Evolutionary conservation across 2,329 filamentous ascomycete species (phyloP).

Genomic region (Beauveria varroae): DNA sequence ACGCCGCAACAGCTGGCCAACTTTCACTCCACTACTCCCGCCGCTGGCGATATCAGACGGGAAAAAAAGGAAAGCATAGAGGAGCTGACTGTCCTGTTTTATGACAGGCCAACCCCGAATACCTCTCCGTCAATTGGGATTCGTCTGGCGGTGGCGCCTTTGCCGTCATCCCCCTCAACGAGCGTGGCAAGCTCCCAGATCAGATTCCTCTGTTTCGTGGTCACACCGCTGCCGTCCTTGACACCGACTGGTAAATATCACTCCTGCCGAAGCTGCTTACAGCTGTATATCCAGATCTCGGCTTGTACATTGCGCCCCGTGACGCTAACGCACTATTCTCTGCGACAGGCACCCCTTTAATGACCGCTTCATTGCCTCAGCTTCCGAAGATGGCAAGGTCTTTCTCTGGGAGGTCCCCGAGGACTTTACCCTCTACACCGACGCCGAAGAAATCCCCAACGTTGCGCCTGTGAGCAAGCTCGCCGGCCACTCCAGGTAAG

Average conservation of each 20-base stretch:
- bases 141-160: constrained; percentile 92
- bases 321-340: not conserved
- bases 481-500: constrained; percentile 74
- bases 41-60: not conserved
- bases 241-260: constrained; percentile 77
- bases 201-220: constrained; percentile 91
- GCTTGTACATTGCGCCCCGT: not conserved
- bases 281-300: not conserved
- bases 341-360: constrained; percentile 84
- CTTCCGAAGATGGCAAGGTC: constrained; percentile 93
- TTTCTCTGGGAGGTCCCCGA: constrained; percentile 94
- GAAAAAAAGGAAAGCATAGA: not conserved
- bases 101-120: constrained; percentile 82
- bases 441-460: constrained; percentile 76
- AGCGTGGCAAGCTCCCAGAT: constrained; percentile 86
- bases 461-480: constrained; percentile 76
- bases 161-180: constrained; percentile 84
- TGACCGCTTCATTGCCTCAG: constrained; percentile 84
- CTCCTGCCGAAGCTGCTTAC: not conserved
- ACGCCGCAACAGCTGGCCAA: constrained; percentile 12
- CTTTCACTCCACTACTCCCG: not conserved
- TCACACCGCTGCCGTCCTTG: constrained; percentile 89
- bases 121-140: constrained; percentile 98
- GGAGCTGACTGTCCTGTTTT: constrained; percentile 17
- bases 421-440: constrained; percentile 74